Evolutionary conservation across 1,139 yeast genomes (phyloP), one percentile per base, ranked within the genome.

Genomic region (Pichia sp.): DNA sequence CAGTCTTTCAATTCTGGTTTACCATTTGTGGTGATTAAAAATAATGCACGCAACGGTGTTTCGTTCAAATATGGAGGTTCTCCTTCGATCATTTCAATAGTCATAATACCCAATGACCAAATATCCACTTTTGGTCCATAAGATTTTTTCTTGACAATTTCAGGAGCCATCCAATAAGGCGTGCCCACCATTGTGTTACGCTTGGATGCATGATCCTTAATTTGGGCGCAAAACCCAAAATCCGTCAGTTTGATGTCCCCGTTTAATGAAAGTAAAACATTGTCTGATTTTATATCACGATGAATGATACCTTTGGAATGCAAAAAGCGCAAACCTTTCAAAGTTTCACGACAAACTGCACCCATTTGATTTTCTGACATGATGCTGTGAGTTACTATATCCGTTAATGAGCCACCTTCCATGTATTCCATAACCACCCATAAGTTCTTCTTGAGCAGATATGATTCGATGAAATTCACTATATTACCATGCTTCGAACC

Each of bases 101-200:
- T 81, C 98, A 92, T 92, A 54, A 92, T 92, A 52, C 98, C 98
- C 52, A 92, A 69, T 10, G 96, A 86, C 98, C 98, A 92, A 43
- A 94, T 83, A 65, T 92, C 98, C 46, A 92, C 96, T 65, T 94
- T 90, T 37, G 97, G 95, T 2, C 97, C 98, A 62, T 92, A 92
- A 57, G 88, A 96, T 61, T 90, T 88, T 53, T 95, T 73, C 8
- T 88, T 79, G 27, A 92, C 96, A 47, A 92, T 96, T 65, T 92
- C 98, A 2, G 98, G 98, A 0, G 98, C 98, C 98, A 92, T 92
- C 98, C 98, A 92, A 64, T 92, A 92, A 4, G 98, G 98, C 0
- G 98, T 92, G n/a, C 98, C 98, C 26, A 92, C 98, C 95, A 92
- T 86, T 3, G 98, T 92, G 6, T 95, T 88, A 64, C 98, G 78